Base-by-base conservation (phyloP, 306 rosid species). In the Ceratonia siliqua region DNA sequence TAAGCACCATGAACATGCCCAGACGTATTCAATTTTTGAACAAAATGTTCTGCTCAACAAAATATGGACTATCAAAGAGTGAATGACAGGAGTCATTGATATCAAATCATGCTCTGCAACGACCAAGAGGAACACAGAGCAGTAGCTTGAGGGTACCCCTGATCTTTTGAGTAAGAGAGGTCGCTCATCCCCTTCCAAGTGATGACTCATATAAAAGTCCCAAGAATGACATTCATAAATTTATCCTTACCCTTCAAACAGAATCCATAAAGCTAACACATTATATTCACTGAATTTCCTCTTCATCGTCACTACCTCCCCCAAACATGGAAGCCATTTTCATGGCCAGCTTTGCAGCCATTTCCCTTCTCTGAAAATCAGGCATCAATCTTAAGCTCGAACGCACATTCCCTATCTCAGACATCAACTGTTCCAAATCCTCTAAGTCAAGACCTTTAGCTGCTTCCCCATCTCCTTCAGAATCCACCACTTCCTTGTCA, bases 281-380 rank as follows among this genome's bases (percentile, higher is more conserved):
- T 22, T 20, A 17, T 27, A 28, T 43, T 58, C 17, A 52, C 81
- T 81, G 78, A 70, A 62, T 81, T 81, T 85, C 87, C 58, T 76
- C 90, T 21, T 90, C 98, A 62, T 89, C 77, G 2, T 84, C 98
- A 75, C 93, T 90, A 24, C 70, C 84, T 25, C 89, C 98, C 58
- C 89, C 91, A 79, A 89, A 94, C 83, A 91, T 78, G 78, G 91
- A 54, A 62, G 97, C 98, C 97, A 91, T 89, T 87, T 88, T 91
- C 93, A 87, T 63, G 4, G 97, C 94, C 33, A 91, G 70, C 70
- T 93, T 89, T 52, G 97, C 97, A 2, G 97, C 97, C 96, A 84
- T 94, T 75, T 91, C 96, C 79, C 89, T 77, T 78, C 96, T 87
- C 82, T 88, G 92, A 80, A 89, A 91, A 84, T 91, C 98, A 10